Evolutionary conservation across 2,329 filamentous ascomycete species (phyloP), one percentile per base, ranked within the genome.

Genomic region (Colletotrichum eremochloae): DNA sequence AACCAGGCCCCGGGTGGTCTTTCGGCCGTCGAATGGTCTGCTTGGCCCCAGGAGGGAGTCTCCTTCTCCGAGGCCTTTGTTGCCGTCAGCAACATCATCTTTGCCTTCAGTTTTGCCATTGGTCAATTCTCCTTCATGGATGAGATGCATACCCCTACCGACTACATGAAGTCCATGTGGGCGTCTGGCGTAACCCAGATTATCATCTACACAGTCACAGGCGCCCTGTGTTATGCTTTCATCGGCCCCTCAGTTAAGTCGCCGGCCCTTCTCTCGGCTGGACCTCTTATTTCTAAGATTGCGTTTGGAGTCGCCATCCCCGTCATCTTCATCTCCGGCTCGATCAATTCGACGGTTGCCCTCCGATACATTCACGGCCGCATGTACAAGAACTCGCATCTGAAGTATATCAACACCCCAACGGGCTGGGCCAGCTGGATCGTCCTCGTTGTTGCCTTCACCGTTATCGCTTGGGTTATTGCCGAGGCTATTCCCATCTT

Each of bases 401-500:
- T 81, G 57, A 82, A 82, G 62, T 86, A 81, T 77, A 81, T 87
- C 80, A 87, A 86, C 80, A 86, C 85, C 5, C 77, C 79, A 50
- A 84, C 78, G 80, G 85, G 85, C 1, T 87, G 85, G 85, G 75
- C 79, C 31, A 83, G 79, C 36, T 93, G 93, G 93, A 77, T 91
- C n/a, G 81, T 72, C 3, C 88, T 94, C 14, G 87, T 90, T 29
- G 79, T 85, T 0, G 74, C 79, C 57, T 79, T 92, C 55, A 94
- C 92, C 82, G 67, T 92, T 12, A 68, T 92, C 11, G 90, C 91
- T 2, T 94, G 90, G 87, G 79, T 94, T 74, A 90, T 95, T 75
- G 92, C 92, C 11, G 89, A 92, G 77, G 88, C 91, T 0, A 92
- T 95, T 55, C 93, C 93, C 2, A 90, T 91, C 79, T 95, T 95